phyloP scores from a whole-genome alignment of 2,329 filamentous ascomycete genomes.

The Phialophora tarda region DNA sequence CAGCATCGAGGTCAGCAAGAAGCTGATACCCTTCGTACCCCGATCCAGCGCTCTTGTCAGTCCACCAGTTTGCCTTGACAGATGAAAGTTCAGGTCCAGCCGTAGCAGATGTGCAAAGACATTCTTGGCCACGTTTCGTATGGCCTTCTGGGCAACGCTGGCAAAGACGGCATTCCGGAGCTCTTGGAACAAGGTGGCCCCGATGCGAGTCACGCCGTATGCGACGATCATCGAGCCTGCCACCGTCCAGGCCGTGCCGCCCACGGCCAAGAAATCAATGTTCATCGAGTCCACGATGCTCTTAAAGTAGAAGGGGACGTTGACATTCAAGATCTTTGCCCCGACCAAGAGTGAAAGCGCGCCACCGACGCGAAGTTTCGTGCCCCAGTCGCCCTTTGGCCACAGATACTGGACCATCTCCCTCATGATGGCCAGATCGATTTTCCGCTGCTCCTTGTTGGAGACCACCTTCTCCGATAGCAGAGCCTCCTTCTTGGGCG shows the following conservation, averaged over 20 bases:
- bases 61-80: constrained; percentile 92
- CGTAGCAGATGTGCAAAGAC: constrained; percentile 90
- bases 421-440: constrained; percentile 98
- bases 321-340: constrained; percentile 94
- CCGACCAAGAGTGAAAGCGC: constrained; percentile 84
- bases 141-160: constrained; percentile 95
- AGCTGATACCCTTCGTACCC: constrained; percentile 98
- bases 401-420: constrained; percentile 97
- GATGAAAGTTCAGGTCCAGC: constrained; percentile 90
- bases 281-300: constrained; percentile 98
- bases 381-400: constrained; percentile 85
- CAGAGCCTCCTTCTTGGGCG: constrained; percentile 61
- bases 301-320: constrained; percentile 99
- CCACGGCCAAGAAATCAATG: constrained; percentile 81
- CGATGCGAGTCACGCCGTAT: constrained; percentile 85
- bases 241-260: constrained; percentile 86
- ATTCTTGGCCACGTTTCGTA: constrained; percentile 85
- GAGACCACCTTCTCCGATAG: constrained; percentile 69
- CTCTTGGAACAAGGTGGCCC: constrained; percentile 89
- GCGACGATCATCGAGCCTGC: constrained; percentile 90
- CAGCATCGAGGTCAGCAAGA: constrained; percentile 95
- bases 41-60: constrained; percentile 92
- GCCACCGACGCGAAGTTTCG: constrained; percentile 81
- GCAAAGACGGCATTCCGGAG: constrained; percentile 95
- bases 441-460: constrained; percentile 87